Base-by-base conservation (phyloP, 2,329 filamentous ascomycete species). In the Alternaria brassicae region DNA sequence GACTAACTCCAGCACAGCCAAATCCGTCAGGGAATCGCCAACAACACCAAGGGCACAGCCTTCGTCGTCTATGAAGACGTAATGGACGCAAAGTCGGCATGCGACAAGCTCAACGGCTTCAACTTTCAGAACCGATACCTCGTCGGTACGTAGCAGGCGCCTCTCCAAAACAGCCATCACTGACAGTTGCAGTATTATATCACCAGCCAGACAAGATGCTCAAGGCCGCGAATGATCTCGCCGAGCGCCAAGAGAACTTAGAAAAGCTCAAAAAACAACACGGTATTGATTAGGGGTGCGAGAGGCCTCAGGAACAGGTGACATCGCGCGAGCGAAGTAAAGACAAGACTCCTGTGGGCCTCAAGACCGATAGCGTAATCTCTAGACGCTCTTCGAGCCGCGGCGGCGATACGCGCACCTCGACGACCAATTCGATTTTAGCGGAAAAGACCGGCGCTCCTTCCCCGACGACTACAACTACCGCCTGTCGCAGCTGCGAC, bases 31-130 rank as follows among this genome's bases (percentile, higher is more conserved):
- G 95, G 95, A 73, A 98, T 98, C 78, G 92, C 94, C 72, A 93
- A 89, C 82, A 94, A 95, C 80, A 97, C 95, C 75, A 99, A 98
- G 82, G 95, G 95, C 79, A 99, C 95, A 53, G 95, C 94, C 70
- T 99, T 97, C 81, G 95, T 99, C 72, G 95, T 99, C 81, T 99
- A 97, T 85, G 95, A 98, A 82, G 95, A 99, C 86, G 94, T 98
- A 71, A 91, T 95, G 87, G 95, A 99, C 85, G 93, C 95, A 70
- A 99, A 99, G 84, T 90, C 93, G 82, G 95, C 95, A 77, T 98
- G 95, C 86, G 95, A 99, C 85, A 97, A 98, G 85, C 86, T 99
- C 80, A 99, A 99, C 85, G 95, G 95, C 79, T 99, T 96, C 89
- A 99, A 99, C 85, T 99, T 99, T 81, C 95, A 99, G 85, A 97